Evolutionary conservation across 495 filamentous ascomycete genomes (phyloP).

Genomic region (Cercophora scortea): DNA sequence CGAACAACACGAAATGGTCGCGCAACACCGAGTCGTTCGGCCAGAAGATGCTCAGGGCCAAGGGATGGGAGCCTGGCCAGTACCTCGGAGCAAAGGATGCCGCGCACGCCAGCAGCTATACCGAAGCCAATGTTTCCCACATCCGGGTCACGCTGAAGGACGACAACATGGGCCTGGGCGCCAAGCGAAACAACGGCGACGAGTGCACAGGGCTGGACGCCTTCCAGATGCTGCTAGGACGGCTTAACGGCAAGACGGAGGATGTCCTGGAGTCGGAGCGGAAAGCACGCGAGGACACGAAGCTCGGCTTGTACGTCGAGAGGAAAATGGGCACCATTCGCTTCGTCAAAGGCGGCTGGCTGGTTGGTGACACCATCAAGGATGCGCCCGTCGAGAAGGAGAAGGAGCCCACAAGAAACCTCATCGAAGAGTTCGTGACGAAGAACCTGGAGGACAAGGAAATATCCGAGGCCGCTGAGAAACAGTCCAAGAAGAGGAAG

Average conservation of each 20-base stretch:
- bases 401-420: not conserved
- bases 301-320: slow-evolving; percentile 58
- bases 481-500: slow-evolving; percentile 39
- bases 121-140: slow-evolving; percentile 65
- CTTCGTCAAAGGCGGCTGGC: slow-evolving; percentile 73
- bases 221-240: slow-evolving; percentile 75
- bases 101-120: slow-evolving; percentile 64
- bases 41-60: slow-evolving; percentile 73
- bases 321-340: slow-evolving; percentile 64
- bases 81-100: slow-evolving; percentile 69
- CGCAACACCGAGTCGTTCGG: slow-evolving; percentile 74
- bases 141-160: slow-evolving; percentile 79
- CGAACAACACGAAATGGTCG: slow-evolving; percentile 89
- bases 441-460: slow-evolving; percentile 6
- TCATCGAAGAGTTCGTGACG: not conserved
- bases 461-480: slow-evolving; percentile 21
- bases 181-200: slow-evolving; percentile 57
- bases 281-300: slow-evolving; percentile 50
- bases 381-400: slow-evolving; percentile 7
- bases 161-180: slow-evolving; percentile 81
- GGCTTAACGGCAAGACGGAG: slow-evolving; percentile 81
- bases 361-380: slow-evolving; percentile 53
- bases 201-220: slow-evolving; percentile 75
- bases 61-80: slow-evolving; percentile 84
- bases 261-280: slow-evolving; percentile 57